Conservation (phyloP, 202 grass and related monocot species). For the Digitaria exilis region DNA sequence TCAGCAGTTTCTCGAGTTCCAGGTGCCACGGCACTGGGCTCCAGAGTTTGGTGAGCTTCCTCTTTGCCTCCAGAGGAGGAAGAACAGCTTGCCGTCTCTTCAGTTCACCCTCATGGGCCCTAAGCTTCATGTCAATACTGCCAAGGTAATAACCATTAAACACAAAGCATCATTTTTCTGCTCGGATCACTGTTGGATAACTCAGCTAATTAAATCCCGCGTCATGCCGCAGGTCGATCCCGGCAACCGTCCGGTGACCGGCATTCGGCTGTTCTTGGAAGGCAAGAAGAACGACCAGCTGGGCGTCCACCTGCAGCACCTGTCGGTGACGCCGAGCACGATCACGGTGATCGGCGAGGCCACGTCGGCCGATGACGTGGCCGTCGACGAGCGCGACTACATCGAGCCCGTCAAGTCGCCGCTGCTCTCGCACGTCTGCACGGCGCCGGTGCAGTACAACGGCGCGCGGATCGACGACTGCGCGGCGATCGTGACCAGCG, state of each 20-base stretch:
- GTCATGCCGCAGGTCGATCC: slow-evolving; percentile 57
- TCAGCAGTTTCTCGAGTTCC: slow-evolving; percentile 81
- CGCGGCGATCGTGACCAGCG: slow-evolving; percentile 77
- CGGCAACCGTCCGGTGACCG: slow-evolving; percentile 69
- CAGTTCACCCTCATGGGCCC: slow-evolving; percentile 83
- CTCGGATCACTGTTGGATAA: neutral
- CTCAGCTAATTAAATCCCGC: too few species aligned
- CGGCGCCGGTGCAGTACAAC: slow-evolving; percentile 71
- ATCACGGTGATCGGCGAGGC: slow-evolving; percentile 45
- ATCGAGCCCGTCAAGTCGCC: slow-evolving; percentile 64
- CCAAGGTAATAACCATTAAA: slow-evolving; percentile 43
- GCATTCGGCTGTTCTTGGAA: slow-evolving; percentile 82
- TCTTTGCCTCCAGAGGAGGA: slow-evolving; percentile 61
- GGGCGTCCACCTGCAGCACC: slow-evolving; percentile 82
- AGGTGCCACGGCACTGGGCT: slow-evolving; percentile 85
- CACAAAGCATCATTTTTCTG: neutral
- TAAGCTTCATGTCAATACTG: slow-evolving; percentile 75
- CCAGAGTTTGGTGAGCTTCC: slow-evolving; percentile 84
- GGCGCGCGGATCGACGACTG: slow-evolving; percentile 72
- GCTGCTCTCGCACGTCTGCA: slow-evolving; percentile 81
- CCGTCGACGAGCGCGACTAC: slow-evolving; percentile 59
- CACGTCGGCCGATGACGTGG: slow-evolving; percentile 16
- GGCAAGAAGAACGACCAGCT: slow-evolving; percentile 72
- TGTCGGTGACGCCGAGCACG: slow-evolving; percentile 51
- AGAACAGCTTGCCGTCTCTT: slow-evolving; percentile 61